These are phyloP conservation scores for Trichoderma reesei DNA, from an alignment of 495 filamentous ascomycete genomes.

Conservation along the genomic window DNA sequence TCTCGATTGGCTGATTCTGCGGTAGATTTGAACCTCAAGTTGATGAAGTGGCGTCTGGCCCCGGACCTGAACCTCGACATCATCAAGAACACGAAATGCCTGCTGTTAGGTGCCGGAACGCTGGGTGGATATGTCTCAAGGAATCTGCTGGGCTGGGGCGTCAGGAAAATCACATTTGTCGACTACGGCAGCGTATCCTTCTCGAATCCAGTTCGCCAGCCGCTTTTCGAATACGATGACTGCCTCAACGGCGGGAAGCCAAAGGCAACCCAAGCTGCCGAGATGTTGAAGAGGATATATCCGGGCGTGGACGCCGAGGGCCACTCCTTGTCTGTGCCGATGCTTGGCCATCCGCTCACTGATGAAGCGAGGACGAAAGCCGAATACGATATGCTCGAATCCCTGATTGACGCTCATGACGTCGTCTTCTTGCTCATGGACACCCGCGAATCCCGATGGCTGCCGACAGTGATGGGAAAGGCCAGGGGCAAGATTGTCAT, in stretches of 20 bases:
- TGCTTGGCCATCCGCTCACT: constrained; percentile 82
- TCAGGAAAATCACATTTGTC: constrained; percentile 91
- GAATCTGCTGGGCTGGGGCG: constrained; percentile 90
- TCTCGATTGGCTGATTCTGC: constrained; percentile 77
- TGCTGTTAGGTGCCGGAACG: constrained; percentile 90
- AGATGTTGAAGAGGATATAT: constrained; percentile 76
- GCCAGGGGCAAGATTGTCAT: constrained; percentile 86
- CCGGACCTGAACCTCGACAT: constrained; percentile 77
- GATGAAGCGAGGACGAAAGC: constrained; percentile 54
- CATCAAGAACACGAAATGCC: constrained; percentile 83
- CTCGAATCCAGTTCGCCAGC: constrained; percentile 95
- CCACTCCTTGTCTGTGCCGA: constrained; percentile 75
- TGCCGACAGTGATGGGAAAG: constrained; percentile 97
- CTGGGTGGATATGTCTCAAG: constrained; percentile 88
- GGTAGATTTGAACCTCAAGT: constrained; percentile 93
- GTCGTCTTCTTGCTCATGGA: constrained; percentile 95
- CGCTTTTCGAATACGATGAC: constrained; percentile 81
- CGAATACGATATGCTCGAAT: constrained; percentile 66
- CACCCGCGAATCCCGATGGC: constrained; percentile 85
- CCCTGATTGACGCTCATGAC: constrained; percentile 78
- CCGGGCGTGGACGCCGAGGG: constrained; percentile 78
- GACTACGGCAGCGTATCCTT: constrained; percentile 92
- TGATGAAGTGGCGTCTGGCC: constrained; percentile 97
- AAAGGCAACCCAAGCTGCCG: constrained; percentile 76
- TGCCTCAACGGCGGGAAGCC: constrained; percentile 75